phyloP scores from a whole-genome alignment of 2,329 filamentous ascomycete species.

The Ceratocystis diversiconidia region DNA sequence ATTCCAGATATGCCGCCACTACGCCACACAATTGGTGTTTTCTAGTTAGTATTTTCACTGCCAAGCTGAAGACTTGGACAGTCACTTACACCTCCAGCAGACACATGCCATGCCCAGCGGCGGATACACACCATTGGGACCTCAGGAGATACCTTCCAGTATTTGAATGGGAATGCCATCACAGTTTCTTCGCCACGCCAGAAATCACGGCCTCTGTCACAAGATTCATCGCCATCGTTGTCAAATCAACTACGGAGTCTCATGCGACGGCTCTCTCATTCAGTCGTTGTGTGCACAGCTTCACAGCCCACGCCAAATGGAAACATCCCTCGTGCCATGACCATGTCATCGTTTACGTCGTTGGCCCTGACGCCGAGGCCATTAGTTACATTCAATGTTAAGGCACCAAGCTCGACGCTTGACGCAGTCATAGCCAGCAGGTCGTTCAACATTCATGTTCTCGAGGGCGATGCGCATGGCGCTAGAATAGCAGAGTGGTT shows the following conservation, averaged over 20 bases:
- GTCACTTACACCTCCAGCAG: not conserved
- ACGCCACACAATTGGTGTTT: not conserved
- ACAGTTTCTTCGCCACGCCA: not conserved
- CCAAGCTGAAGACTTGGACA: not conserved
- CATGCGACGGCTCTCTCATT: constrained; percentile 40
- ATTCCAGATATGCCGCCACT: not conserved
- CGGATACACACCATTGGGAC: not conserved
- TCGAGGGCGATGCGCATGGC: constrained; percentile 34
- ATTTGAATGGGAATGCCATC: not conserved
- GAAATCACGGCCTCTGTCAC: not conserved
- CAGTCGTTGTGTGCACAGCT: constrained; percentile 42
- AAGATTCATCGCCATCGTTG: constrained; percentile 18
- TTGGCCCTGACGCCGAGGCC: constrained; percentile 34
- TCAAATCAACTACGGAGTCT: constrained; percentile 37
- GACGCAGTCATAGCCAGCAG: constrained; percentile 33
- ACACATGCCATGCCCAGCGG: not conserved
- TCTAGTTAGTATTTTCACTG: not conserved
- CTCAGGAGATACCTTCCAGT: not conserved
- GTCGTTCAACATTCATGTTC: constrained; percentile 41
- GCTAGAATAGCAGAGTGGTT: constrained; percentile 39
- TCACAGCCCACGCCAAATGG: constrained; percentile 22
- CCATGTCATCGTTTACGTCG: constrained; percentile 46
- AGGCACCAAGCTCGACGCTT: constrained; percentile 40
- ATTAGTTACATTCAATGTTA: constrained; percentile 43
- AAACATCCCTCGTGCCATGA: constrained; percentile 35